phyloP scores from a whole-genome alignment of 2,329 filamentous ascomycete species.

The Fusarium fujikuroi region DNA sequence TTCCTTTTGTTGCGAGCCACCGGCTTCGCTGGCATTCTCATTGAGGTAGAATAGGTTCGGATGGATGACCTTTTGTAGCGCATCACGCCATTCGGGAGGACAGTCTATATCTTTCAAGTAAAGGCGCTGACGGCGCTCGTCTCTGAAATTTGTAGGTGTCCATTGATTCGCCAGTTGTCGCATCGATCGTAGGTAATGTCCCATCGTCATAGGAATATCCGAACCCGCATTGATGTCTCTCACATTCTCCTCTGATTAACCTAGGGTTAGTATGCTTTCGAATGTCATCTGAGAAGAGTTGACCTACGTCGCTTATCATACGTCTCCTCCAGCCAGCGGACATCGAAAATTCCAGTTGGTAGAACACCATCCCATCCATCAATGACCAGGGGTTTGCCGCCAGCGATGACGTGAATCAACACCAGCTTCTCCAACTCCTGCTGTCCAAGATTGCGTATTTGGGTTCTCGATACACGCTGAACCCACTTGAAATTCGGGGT shows the following conservation, averaged over 20 bases:
- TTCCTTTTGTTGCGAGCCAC: constrained; percentile 49
- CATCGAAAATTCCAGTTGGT: constrained; percentile 81
- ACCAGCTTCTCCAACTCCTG: constrained; percentile 89
- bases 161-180: constrained; percentile 85
- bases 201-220: constrained; percentile 85
- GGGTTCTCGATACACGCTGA: constrained; percentile 79
- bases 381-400: constrained; percentile 89
- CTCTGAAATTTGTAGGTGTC: constrained; percentile 77
- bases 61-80: constrained; percentile 81
- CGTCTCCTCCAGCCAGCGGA: constrained; percentile 81
- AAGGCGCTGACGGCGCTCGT: constrained; percentile 83
- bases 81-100: constrained; percentile 84
- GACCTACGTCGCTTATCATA: constrained; percentile 80
- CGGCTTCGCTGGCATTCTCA: constrained; percentile 68
- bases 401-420: constrained; percentile 81
- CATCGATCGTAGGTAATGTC: constrained; percentile 92
- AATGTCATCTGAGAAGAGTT: neutral
- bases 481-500: constrained; percentile 90
- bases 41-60: constrained; percentile 91
- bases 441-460: constrained; percentile 80
- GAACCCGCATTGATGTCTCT: constrained; percentile 79
- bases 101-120: constrained; percentile 99
- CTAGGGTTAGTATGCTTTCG: constrained; percentile 30
- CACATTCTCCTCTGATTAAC: constrained; percentile 77
- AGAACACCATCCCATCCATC: constrained; percentile 85